Base-by-base conservation (phyloP, 495 filamentous ascomycete genomes). In the Tuber borchii region DNA sequence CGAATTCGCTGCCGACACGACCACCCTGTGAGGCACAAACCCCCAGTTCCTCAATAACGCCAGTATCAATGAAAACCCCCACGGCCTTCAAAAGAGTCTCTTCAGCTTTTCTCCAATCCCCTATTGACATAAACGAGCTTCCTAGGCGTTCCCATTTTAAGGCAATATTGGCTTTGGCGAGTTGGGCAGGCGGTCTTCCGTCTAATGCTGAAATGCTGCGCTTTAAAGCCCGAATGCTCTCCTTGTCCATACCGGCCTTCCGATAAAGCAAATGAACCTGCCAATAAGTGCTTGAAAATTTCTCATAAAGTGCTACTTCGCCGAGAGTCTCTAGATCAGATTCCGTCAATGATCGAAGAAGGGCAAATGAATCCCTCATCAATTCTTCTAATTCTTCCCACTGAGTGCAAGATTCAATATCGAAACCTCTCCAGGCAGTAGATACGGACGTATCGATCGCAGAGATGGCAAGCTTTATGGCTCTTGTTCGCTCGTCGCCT, bases 261-360 rank as follows among this genome's bases (percentile, higher is more conserved):
- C 81, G 74, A 48, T 77, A 79, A 19, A 83, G 73, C 45, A 83
- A 71, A 46, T 76, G 74, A 19, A 81, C 75, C 69, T 83, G 77
- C 76, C 77, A 83, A 73, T 83, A 83, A 26, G 76, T 78, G n/a
- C 71, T 77, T 22, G 82, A 83, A 37, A 83, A 72, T 42, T 81
- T 83, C 65, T 81, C 81, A 48, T 82, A 82, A 73, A 82, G 74
- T 31, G 42, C 48, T 0, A 73, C 73, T 22, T 79, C 76, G 17
- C 56, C 56, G 5, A 65, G 56, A 1, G 26, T 2, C 22, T 79
- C 77, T 34, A 76, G n/a, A 46, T 70, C 75, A 17, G 74, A 39
- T 73, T 79, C 77, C 26, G 78, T 65, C 9, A 79, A 69, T 19
- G 78, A 79, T 34, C 71, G 78, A 37, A 79, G 69, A 68, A 79